Base-by-base conservation (phyloP, 2,329 filamentous ascomycete genomes). In the Nigrospora osmanthi region DNA sequence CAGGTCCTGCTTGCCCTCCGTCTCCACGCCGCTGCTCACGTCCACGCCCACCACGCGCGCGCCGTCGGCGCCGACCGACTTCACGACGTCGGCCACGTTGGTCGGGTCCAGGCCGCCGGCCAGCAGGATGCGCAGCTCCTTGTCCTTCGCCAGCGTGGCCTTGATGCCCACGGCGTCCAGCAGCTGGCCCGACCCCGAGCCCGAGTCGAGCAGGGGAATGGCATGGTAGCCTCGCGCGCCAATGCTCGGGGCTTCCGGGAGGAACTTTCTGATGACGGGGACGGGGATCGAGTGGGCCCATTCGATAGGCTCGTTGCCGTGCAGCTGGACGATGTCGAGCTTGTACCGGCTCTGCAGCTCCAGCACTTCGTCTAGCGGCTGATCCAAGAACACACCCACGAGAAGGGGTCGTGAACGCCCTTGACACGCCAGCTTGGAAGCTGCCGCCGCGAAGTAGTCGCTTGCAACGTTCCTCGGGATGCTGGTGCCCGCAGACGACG, bases 351-450 rank as follows among this genome's bases (percentile, higher is more conserved):
- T 79, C 55, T 94, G 87, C 61, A 91, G 81, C 50, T 83, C 77
- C 42, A 97, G 72, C 7, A 98, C 75, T 54, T 95, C 89, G 33
- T 80, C 78, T 11, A 98, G 72, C 1, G 91, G 81, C 59, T 97
- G 91, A 62, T 96, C 87, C 56, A 87, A 85, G 70, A 98, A 98
- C 2, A 98, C 91, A 46, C 93, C 93, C 6, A 95, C 93, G 1
- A 98, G 75, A 3, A 93, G 75, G 1, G 91, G 83, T 11, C 86
- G 68, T 13, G 78, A 59, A 61, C 71, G 50, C 31, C 44, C 49
- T 13, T 41, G 45, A 0, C 51, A 60, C 60, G 75, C 64, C 5
- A 83, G 63, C 47, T 70, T 68, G 31, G 64, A 60, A 19, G 62
- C 54, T n/a, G 73, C 68, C 42, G 69, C 64, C n/a, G 65, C 76